Percentiles rank a stretch among this genome's conserved stretches.
phyloP scores from a whole-genome alignment of 2,329 filamentous ascomycete species.

The Fusarium verticillioides region DNA sequence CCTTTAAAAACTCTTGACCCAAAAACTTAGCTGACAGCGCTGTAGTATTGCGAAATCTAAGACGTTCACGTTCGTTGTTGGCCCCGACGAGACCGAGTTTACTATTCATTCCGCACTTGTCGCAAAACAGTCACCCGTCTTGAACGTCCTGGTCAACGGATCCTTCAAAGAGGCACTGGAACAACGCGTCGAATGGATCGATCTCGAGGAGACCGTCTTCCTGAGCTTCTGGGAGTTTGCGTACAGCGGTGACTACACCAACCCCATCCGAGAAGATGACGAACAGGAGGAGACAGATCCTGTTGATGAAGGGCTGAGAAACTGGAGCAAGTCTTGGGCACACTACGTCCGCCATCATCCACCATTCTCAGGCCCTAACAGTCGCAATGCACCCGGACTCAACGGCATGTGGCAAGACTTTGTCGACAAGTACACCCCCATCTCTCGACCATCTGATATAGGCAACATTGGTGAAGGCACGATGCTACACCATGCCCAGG shows the following conservation, averaged over 20 bases:
- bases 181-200: not conserved
- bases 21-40: fast-evolving
- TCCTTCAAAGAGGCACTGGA: not conserved
- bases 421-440: not conserved
- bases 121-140: not conserved
- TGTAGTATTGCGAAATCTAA: not conserved
- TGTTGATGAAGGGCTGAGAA: not conserved
- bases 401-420: not conserved
- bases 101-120: not conserved
- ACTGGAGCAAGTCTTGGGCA: not conserved
- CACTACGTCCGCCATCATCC: not conserved
- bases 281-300: not conserved
- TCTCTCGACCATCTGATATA: not conserved
- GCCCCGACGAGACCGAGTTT: fast-evolving
- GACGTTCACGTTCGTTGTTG: not conserved
- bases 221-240: not conserved
- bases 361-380: fast-evolving
- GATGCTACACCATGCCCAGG: not conserved
- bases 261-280: not conserved
- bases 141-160: not conserved
- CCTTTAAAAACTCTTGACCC: too few species aligned
- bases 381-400: not conserved
- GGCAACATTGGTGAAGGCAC: not conserved
- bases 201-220: not conserved
- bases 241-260: not conserved